Percentiles rank a stretch among this genome's conserved stretches.
These are phyloP conservation scores for Exophiala lecanii-corni DNA, from an alignment of 2,329 filamentous ascomycete species.

Conservation along the genomic window DNA sequence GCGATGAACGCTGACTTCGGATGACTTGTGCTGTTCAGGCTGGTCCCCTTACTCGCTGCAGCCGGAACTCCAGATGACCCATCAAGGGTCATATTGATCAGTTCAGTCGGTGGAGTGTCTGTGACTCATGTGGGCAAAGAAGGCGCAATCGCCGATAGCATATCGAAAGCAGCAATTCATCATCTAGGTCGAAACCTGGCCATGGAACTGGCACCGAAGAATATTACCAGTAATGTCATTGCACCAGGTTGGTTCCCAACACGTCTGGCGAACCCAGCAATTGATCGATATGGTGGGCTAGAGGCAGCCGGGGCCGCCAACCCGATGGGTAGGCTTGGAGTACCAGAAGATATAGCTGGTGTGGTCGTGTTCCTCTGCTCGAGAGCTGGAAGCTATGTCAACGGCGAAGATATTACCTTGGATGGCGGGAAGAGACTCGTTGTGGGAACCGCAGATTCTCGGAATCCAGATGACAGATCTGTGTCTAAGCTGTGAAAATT, in stretches of 20 bases:
- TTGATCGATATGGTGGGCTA: slow-evolving; percentile 2
- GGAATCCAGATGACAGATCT: too few species aligned
- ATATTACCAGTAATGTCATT: slow-evolving; percentile 36
- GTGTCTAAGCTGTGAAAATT: too few species aligned
- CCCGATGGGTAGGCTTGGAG: slow-evolving; percentile 64
- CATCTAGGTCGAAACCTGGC: slow-evolving; percentile 36
- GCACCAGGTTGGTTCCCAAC: slow-evolving; percentile 32
- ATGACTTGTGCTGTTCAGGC: too few species aligned
- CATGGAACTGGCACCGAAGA: slow-evolving; percentile 35
- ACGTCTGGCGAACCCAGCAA: slow-evolving; percentile 4
- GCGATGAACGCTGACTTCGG: too few species aligned
- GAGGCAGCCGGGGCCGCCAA: slow-evolving; percentile 41
- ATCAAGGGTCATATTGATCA: slow-evolving; percentile 1
- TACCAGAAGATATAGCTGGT: slow-evolving; percentile 64
- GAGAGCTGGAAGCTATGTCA: slow-evolving; percentile 61
- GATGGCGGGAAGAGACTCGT: slow-evolving; percentile 51
- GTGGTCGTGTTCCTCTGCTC: slow-evolving; percentile 66
- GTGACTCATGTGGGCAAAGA: background rate
- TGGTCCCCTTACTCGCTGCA: slow-evolving; percentile 1
- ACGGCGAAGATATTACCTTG: slow-evolving; percentile 59
- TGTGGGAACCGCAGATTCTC: too few species aligned
- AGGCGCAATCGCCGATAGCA: slow-evolving; percentile 28
- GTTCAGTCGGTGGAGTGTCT: slow-evolving; percentile 4
- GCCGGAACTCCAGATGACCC: slow-evolving; percentile 4
- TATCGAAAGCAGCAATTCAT: slow-evolving; percentile 37